These are phyloP conservation scores for Medicago lupulina DNA, from an alignment of 306 rosid genomes.

Conservation along the genomic window DNA sequence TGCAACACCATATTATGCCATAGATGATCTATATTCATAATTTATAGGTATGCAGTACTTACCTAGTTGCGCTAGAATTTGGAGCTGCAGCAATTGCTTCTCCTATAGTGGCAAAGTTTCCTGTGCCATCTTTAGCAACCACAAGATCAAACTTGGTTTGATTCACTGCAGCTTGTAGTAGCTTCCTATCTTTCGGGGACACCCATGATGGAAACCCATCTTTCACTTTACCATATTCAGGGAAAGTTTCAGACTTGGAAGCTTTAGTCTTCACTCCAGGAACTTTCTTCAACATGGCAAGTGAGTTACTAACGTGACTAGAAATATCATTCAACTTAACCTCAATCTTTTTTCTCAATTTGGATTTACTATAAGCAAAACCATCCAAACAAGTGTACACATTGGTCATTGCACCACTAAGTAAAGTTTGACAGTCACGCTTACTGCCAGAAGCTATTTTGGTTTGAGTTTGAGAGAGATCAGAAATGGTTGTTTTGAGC, in stretches of 20 bases:
- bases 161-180: conserved; percentile 56
- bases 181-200: conserved; percentile 53
- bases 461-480: conserved; percentile 46
- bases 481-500: conserved; percentile 52
- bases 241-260: conserved; percentile 42
- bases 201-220: conserved; percentile 75
- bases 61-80: conserved; percentile 80
- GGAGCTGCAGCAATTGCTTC: conserved; percentile 86
- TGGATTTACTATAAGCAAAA: conserved; percentile 47
- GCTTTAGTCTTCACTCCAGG: conserved; percentile 40
- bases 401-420: conserved; percentile 90
- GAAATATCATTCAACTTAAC: conserved; percentile 46
- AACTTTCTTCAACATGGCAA: conserved; percentile 77
- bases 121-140: conserved; percentile 87
- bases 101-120: conserved; percentile 68
- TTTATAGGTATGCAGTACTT: not conserved
- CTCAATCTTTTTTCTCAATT: conserved; percentile 49
- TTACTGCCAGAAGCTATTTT: conserved; percentile 33
- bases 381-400: conserved; percentile 90
- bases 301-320: conserved; percentile 67
- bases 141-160: conserved; percentile 59
- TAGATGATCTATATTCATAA: no score
- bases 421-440: conserved; percentile 56
- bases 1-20: no score
- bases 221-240: conserved; percentile 59